Percentiles rank a stretch among this genome's conserved stretches.
These are phyloP conservation scores for Calonectria pauciramosa DNA, from an alignment of 2,329 filamentous ascomycete genomes.

Conservation along the genomic window DNA sequence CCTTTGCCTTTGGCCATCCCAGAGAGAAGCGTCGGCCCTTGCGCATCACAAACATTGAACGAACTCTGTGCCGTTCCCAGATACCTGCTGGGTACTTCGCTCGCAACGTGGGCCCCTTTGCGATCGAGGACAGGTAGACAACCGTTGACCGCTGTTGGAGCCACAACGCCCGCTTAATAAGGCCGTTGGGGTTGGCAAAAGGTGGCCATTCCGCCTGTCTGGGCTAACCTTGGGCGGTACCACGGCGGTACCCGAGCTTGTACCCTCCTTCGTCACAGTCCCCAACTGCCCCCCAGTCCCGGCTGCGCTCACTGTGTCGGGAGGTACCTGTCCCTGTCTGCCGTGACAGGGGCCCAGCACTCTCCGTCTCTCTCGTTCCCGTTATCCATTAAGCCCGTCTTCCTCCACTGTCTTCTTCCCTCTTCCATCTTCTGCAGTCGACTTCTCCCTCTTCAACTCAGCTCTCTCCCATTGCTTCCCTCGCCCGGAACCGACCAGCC, in stretches of 20 bases:
- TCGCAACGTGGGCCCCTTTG: not conserved
- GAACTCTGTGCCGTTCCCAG: not conserved
- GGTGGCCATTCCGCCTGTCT: not conserved
- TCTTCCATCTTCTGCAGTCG: conserved; percentile 23
- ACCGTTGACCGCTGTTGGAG: not conserved
- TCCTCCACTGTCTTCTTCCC: conserved; percentile 29
- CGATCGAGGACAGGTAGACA: not conserved
- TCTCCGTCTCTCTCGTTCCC: conserved; percentile 26
- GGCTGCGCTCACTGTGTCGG: conserved; percentile 9
- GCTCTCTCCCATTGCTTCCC: conserved; percentile 17
- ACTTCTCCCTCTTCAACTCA: conserved; percentile 16
- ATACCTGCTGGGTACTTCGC: not conserved
- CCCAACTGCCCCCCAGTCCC: conserved; percentile 1
- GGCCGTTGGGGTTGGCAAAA: conserved; percentile 3
- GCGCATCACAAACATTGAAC: not conserved
- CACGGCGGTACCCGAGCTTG: not conserved
- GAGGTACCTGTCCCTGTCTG: conserved; percentile 18
- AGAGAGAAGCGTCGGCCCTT: not conserved
- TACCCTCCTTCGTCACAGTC: not conserved
- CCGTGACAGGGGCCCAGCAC: conserved; percentile 37
- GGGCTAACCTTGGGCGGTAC: not conserved
- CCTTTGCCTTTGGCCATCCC: not conserved
- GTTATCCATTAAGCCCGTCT: conserved; percentile 24
- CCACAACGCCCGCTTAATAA: conserved; percentile 5
- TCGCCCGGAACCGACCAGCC: conserved; percentile 30